phyloP scores from a whole-genome alignment of 2,329 filamentous ascomycete genomes.

The Fusarium solani-melongenae region DNA sequence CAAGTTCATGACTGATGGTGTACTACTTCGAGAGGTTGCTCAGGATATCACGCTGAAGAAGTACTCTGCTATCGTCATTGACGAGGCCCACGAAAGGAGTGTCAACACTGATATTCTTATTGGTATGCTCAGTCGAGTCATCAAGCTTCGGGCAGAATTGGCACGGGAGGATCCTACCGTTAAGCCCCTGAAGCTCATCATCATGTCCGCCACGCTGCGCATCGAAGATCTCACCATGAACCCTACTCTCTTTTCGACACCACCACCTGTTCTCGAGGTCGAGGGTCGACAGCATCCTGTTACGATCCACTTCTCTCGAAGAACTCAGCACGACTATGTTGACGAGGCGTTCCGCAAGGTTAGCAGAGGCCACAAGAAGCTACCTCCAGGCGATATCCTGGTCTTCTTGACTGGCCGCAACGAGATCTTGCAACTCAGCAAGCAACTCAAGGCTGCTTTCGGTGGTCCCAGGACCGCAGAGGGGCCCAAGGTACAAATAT shows the following conservation, averaged over 20 bases:
- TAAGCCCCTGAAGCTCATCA: constrained; percentile 88
- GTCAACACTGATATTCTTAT: constrained; percentile 99
- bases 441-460: constrained; percentile 77
- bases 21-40: constrained; percentile 89
- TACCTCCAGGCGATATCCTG: constrained; percentile 90
- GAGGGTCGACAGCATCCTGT: constrained; percentile 94
- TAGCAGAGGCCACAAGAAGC: constrained; percentile 84
- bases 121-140: constrained; percentile 93
- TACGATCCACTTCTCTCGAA: constrained; percentile 86
- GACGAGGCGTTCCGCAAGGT: constrained; percentile 92
- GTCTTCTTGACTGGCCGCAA: constrained; percentile 95
- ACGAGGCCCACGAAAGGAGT: constrained; percentile 96
- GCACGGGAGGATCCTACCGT: constrained; percentile 75
- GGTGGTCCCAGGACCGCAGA: constrained; percentile 66
- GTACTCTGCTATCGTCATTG: constrained; percentile 94
- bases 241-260: constrained; percentile 76
- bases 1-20: constrained; percentile 99
- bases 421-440: constrained; percentile 88
- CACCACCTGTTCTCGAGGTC: constrained; percentile 87
- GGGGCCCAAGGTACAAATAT: constrained; percentile 77
- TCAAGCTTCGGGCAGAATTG: constrained; percentile 83
- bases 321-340: constrained; percentile 87
- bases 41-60: constrained; percentile 89
- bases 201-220: constrained; percentile 96
- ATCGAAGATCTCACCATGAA: constrained; percentile 94